Conservation (phyloP, 345 rosid genomes). For the Rhodamnia rubescens region DNA sequence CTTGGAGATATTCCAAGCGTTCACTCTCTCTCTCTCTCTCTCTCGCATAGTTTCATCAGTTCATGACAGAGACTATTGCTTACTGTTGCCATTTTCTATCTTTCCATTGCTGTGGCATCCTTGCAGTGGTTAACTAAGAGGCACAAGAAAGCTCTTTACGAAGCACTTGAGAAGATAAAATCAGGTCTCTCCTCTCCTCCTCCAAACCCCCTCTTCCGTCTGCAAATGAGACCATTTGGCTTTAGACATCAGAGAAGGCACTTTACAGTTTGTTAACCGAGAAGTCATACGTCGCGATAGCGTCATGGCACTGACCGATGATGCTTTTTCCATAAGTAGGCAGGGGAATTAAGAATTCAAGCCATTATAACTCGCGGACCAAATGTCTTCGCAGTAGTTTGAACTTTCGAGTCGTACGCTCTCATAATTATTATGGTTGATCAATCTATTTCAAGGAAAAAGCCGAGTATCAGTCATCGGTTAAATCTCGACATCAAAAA, state of each 20-base stretch:
- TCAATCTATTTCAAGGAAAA: neutral
- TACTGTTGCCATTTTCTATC: neutral
- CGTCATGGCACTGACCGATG: neutral
- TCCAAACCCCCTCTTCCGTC: neutral
- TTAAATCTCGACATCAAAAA: neutral
- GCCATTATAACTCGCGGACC: neutral
- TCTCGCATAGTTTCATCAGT: neutral
- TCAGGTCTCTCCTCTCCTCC: conserved; percentile 1
- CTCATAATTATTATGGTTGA: neutral
- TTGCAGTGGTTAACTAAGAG: conserved; percentile 8
- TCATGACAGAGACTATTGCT: neutral
- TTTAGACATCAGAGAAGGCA: neutral
- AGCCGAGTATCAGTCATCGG: neutral
- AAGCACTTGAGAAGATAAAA: conserved; percentile 14
- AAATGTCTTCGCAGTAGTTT: neutral
- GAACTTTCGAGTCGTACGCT: neutral
- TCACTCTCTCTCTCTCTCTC: neutral
- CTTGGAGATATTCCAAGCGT: neutral
- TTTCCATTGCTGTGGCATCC: neutral
- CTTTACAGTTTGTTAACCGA: neutral
- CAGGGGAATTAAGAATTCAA: neutral
- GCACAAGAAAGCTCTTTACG: conserved; percentile 4
- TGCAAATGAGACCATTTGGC: neutral
- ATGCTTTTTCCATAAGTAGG: neutral
- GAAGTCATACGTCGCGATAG: neutral